Base-by-base conservation (phyloP, 2,329 filamentous ascomycete genomes). In the Ophiostoma pallidulum region DNA sequence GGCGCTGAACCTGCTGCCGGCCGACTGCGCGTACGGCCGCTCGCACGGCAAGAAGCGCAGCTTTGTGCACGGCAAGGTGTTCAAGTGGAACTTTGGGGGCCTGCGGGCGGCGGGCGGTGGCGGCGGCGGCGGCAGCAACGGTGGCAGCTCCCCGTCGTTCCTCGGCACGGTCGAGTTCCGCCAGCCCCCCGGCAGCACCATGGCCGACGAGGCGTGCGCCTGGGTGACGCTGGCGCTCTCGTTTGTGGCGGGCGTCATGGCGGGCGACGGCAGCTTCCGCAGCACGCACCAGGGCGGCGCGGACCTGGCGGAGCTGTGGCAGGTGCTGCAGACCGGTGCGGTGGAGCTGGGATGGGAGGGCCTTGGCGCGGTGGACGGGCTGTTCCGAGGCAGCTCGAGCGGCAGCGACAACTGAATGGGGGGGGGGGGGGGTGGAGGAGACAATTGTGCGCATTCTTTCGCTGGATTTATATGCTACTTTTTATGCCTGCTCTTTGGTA, bases 61-160 rank as follows among this genome's bases (percentile, higher is more conserved):
- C 45, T 66, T 66, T 49, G 55, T 68, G 19, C 58, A 63, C 36
- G 64, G 64, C 12, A 66, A 66, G 46, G 61, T 64, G 26, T 68
- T 64, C 54, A 67, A 66, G 58, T 68, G 65, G 65, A 60, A 67
- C 42, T 62, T 67, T 44, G 55, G 60, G 0, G 58, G 60, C 2
- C 41, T 47, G 19, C 33, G n/a, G 35, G 18, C 8, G 18, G 35
- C 8, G n/a, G 24, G 19, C 33, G 22, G 18, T n/a, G 8, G 29
- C 40, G 3, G n/a, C 31, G 20, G 28, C 46, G 29, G 14, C 36
- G 16, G 6, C 18, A 29, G 31, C 3, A 4, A 4, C 26, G 19
- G 12, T 14, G 12, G 14, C 24, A 28, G 24, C 24, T 5, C 29
- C 24, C 32, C 14, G 28, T 16, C n/a, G 14, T n/a, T 13, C 14